Conservation (phyloP, 2,329 filamentous ascomycete genomes). For the Plectosphaerella sp. region DNA sequence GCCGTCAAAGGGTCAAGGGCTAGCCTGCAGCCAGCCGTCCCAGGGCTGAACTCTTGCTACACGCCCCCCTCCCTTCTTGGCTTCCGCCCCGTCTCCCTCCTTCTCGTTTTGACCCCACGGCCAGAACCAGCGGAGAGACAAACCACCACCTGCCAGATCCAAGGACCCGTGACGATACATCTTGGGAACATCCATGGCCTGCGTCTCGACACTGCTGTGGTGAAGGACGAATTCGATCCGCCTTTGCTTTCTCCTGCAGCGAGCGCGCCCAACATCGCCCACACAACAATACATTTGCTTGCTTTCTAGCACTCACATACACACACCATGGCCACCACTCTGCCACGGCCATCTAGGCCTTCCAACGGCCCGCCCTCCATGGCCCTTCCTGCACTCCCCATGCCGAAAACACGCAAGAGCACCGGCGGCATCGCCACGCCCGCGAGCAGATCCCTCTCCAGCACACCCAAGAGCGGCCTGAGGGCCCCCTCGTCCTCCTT, state of each 20-base stretch:
- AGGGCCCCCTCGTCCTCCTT: constrained; percentile 56
- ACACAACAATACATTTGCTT: no score
- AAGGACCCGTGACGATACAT: background rate
- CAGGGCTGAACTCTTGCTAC: no score
- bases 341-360: constrained; percentile 63
- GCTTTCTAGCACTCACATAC: no score
- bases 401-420: constrained; percentile 68
- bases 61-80: background rate
- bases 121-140: background rate
- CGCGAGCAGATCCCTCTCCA: constrained; percentile 36
- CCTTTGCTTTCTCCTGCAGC: no score
- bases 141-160: background rate
- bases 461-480: constrained; percentile 48
- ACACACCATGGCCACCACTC: constrained; percentile 51
- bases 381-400: constrained; percentile 69
- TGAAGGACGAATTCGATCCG: background rate
- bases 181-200: background rate
- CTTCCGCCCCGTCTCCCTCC: background rate
- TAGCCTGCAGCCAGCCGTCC: no score
- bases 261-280: no score
- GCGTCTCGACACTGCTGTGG: background rate
- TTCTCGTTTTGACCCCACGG: background rate
- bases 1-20: no score
- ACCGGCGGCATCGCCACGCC: constrained; percentile 42
- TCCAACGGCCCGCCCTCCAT: constrained; percentile 67